Evolutionary conservation across 108 stramenopile species (phyloP).

Genomic region (Mediolabrus comicus): DNA sequence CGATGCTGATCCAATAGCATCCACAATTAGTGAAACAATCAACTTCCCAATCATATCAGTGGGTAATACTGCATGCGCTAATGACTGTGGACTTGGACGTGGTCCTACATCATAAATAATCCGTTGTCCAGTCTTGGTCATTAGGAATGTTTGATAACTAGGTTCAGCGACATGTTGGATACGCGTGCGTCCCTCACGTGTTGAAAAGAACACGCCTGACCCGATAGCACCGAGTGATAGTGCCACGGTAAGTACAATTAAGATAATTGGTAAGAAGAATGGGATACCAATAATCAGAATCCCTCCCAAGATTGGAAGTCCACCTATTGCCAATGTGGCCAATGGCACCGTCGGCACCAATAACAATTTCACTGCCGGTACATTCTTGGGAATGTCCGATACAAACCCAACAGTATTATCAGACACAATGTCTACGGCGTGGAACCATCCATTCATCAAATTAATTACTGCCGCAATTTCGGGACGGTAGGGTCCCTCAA

Average conservation of each 20-base stretch:
- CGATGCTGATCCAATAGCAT: constrained; percentile 75
- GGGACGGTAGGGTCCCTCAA: constrained; percentile 73
- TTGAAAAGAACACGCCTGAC: constrained; percentile 55
- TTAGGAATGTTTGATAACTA: constrained; percentile 49
- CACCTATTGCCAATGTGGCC: constrained; percentile 47
- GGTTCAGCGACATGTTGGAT: constrained; percentile 49
- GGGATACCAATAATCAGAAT: constrained; percentile 68
- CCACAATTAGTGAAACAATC: constrained; percentile 62
- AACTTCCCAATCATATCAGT: constrained; percentile 65
- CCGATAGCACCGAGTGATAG: constrained; percentile 27
- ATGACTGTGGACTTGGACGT: constrained; percentile 67
- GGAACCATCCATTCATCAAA: constrained; percentile 62
- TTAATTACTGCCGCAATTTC: constrained; percentile 68
- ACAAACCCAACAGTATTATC: constrained; percentile 22
- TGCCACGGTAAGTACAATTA: constrained; percentile 15
- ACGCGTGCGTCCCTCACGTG: constrained; percentile 48
- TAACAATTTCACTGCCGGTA: constrained; percentile 48
- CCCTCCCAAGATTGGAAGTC: constrained; percentile 57
- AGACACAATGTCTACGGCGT: constrained; percentile 54
- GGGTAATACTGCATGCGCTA: constrained; percentile 64
- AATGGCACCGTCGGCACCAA: constrained; percentile 65
- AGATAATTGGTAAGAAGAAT: constrained; percentile 63
- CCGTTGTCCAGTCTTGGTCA: constrained; percentile 56
- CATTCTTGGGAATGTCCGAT: constrained; percentile 16
- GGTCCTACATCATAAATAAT: constrained; percentile 82